Percentiles rank a stretch among this genome's conserved stretches.
Conservation (phyloP, 176 grass and related monocot genomes). For the Avena eriantha region DNA sequence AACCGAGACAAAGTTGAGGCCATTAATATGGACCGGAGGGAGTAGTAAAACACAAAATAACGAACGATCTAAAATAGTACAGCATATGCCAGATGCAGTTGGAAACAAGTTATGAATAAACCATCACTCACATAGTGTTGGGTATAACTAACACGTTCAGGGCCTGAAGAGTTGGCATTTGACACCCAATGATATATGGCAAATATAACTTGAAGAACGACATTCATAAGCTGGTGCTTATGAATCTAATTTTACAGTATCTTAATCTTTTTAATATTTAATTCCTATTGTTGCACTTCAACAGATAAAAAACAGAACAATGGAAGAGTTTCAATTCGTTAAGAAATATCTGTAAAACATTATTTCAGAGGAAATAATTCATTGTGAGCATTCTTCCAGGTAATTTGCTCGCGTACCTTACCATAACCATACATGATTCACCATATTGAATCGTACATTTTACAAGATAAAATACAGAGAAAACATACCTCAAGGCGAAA, state of each 20-base stretch:
- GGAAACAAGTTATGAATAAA: conserved; percentile 13
- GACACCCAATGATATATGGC: conserved; percentile 20
- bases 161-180: conserved; percentile 21
- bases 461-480: not conserved
- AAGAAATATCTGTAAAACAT: not conserved
- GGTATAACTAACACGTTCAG: not conserved
- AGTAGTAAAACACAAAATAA: conserved; percentile 20
- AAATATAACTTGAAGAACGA: not conserved
- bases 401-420: not conserved
- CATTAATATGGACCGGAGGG: no score
- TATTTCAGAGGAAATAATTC: conserved; percentile 1
- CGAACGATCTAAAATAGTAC: not conserved
- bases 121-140: conserved; percentile 21
- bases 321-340: not conserved
- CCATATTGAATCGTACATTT: not conserved
- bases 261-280: not conserved
- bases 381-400: not conserved
- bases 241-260: not conserved
- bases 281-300: not conserved
- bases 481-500: conserved; percentile 89
- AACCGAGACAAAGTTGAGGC: no score
- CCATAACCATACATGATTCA: not conserved
- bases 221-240: not conserved
- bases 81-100: not conserved
- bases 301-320: conserved; percentile 13